phyloP scores from a whole-genome alignment of 495 filamentous ascomycete species.

The Tuber melanosporum region DNA sequence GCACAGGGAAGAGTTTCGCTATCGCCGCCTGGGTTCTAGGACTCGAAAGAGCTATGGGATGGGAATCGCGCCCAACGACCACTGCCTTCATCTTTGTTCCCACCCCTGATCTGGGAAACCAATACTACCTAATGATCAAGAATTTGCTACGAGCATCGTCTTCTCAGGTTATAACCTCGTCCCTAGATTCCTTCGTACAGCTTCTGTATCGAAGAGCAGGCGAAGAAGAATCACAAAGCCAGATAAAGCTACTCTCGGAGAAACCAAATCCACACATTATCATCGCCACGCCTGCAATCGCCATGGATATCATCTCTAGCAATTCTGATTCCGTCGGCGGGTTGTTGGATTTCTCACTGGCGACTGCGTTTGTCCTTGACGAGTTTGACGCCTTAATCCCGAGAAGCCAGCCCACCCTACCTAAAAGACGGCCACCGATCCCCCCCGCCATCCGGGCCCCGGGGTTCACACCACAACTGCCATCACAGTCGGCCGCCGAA shows the following conservation, averaged over 20 bases:
- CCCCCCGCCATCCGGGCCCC: not conserved
- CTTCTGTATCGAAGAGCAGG: conserved; percentile 23
- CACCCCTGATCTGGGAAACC: conserved; percentile 32
- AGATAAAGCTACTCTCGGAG: conserved; percentile 18
- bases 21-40: conserved; percentile 38
- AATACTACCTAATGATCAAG: conserved; percentile 31
- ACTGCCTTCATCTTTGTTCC: conserved; percentile 38
- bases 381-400: conserved; percentile 33
- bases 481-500: conserved; percentile 20
- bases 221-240: conserved; percentile 12
- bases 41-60: conserved; percentile 21
- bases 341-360: conserved; percentile 29
- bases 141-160: conserved; percentile 26
- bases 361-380: conserved; percentile 36
- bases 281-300: conserved; percentile 30
- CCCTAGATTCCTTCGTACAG: conserved; percentile 31
- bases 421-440: not conserved
- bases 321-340: conserved; percentile 14
- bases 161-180: conserved; percentile 17
- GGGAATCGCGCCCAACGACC: conserved; percentile 26
- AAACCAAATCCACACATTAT: conserved; percentile 37
- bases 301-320: conserved; percentile 33
- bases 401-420: not conserved
- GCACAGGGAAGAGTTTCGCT: conserved; percentile 39
- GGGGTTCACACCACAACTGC: not conserved